Evolutionary conservation across 2,329 filamentous ascomycete genomes (phyloP).

Genomic region (Immersiporthe knoxdaviesiana): DNA sequence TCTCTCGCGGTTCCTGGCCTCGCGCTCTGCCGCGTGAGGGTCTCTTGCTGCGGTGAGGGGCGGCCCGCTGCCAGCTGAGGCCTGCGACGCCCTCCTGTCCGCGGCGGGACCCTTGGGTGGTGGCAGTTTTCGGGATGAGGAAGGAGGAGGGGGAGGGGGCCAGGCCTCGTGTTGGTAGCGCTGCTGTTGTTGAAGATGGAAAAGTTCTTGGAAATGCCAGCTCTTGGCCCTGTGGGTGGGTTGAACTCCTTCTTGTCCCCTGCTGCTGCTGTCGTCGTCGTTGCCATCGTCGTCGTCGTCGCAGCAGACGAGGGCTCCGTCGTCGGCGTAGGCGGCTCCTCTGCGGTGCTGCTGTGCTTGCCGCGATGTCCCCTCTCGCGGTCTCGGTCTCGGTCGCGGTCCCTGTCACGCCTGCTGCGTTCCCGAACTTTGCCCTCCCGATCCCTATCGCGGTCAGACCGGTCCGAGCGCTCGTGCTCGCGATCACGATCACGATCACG

Average conservation of each 20-base stretch:
- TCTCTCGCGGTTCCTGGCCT: conserved; percentile 67
- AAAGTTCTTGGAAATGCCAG: conserved; percentile 31
- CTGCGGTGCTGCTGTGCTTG: conserved; percentile 18
- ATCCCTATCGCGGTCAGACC: conserved; percentile 43
- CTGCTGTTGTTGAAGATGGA: conserved; percentile 28
- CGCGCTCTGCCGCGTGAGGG: conserved; percentile 71
- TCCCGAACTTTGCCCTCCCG: conserved; percentile 40
- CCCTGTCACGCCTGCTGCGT: conserved; percentile 42
- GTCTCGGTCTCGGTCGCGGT: conserved; percentile 35
- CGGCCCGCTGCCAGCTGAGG: conserved; percentile 34
- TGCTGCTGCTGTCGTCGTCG: neutral
- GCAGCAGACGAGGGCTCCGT: conserved; percentile 40
- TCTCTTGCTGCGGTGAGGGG: conserved; percentile 44
- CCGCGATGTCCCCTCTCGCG: conserved; percentile 26
- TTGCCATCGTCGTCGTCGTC: neutral
- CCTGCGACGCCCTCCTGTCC: conserved; percentile 42
- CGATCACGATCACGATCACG: conserved; percentile 29
- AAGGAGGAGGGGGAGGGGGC: neutral
- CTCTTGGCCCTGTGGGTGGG: conserved; percentile 46
- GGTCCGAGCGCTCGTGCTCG: conserved; percentile 33
- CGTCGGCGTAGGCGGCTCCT: conserved; percentile 39
- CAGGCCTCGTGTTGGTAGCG: neutral
- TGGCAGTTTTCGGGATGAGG: conserved; percentile 12
- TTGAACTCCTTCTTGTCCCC: conserved; percentile 49
- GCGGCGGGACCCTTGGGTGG: conserved; percentile 30